Evolutionary conservation across 2,329 filamentous ascomycete species (phyloP), one percentile per base, ranked within the genome.

Genomic region (Diaporthe eres): DNA sequence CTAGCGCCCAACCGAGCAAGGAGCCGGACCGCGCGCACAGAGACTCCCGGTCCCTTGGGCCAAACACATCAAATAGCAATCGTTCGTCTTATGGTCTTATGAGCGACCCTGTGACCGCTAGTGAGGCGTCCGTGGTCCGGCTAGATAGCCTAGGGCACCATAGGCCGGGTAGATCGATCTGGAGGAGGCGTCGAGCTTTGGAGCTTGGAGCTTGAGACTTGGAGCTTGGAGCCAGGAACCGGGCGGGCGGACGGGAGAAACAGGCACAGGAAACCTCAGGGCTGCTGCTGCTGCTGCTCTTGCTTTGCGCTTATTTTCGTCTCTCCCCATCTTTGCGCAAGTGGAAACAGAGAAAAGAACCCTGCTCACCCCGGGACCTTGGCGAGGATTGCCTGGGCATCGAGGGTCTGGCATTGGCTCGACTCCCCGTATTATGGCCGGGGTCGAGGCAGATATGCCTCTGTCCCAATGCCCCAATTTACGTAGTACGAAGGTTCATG

Each of bases 401-500:
- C n/a, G 34, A 53, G 13, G 65, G 49, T 70, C 34, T 28, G n/a
- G 49, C n/a, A 70, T 70, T 70, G 65, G 65, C 65, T 53, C 65
- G 34, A 42, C 65, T 55, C n/a, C 10, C 65, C 65, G 65, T 42
- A 31, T 55, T 70, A 70, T 51, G n/a, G 49, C 65, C 34, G 10
- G 65, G 65, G 49, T 70, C 4, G 47, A 19, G 65, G 49, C 65
- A 70, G 47, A 70, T 70, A 70, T 70, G 65, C 49, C 65, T 55
- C 65, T 70, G 65, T 55, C 49, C 49, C 13, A 55, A 28, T 39
- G 9, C 28, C 28, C 47, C 65, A 53, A 39, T 42, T 70, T 70
- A 42, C 65, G 65, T 42, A 70, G 65, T 42, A 70, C 65, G 65
- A 70, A 55, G 25, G 22, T 3, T 42, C 65, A 70, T 42, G 65